Evolutionary conservation across 2,329 filamentous ascomycete species (phyloP).

Genomic region (Metarhizium humberi): DNA sequence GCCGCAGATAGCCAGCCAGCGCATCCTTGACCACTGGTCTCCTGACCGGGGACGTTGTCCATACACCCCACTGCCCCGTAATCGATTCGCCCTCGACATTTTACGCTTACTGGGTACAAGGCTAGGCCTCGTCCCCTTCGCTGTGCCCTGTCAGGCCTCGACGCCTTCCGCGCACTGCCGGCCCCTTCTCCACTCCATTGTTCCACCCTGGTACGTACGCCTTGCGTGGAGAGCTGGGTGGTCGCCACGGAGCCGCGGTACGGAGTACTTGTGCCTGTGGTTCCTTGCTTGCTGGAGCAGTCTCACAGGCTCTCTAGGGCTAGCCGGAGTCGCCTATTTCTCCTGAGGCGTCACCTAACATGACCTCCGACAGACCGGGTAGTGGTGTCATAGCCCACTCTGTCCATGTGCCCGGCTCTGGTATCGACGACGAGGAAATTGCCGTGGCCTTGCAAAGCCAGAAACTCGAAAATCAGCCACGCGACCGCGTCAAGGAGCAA

Average conservation of each 20-base stretch:
- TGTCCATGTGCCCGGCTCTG: not conserved
- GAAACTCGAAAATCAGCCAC: not conserved
- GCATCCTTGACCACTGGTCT: not conserved
- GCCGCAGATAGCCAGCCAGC: not conserved
- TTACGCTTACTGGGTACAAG: not conserved
- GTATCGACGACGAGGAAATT: not conserved
- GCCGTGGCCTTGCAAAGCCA: not conserved
- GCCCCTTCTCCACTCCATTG: not conserved
- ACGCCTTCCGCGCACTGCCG: not conserved
- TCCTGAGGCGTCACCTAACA: not conserved
- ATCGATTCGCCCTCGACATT: not conserved
- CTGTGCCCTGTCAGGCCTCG: not conserved
- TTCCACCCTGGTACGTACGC: not conserved
- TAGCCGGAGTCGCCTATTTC: not conserved
- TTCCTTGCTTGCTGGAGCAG: not conserved
- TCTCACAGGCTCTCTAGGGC: not conserved
- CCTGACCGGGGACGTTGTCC: not conserved
- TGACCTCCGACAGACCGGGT: conserved; percentile 2
- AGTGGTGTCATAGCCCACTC: not conserved
- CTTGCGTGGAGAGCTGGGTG: not conserved
- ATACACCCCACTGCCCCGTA: not conserved
- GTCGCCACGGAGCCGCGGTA: not conserved
- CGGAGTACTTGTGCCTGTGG: not conserved
- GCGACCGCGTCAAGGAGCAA: not conserved
- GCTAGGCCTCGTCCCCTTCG: not conserved